Evolutionary conservation across 345 rosid species (phyloP).

Genomic region (Arabis alpina): DNA sequence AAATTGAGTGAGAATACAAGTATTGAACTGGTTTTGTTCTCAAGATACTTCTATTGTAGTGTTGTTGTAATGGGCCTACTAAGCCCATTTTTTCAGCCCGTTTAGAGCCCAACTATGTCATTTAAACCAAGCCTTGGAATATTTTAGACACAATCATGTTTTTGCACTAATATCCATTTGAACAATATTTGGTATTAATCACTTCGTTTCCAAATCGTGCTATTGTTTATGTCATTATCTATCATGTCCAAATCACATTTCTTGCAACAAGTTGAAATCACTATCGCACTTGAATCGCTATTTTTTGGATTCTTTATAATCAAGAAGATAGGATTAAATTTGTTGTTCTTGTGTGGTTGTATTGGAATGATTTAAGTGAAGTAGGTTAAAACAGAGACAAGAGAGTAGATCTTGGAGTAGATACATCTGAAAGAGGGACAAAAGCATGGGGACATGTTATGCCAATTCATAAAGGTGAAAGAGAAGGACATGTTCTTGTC

Average conservation of each 20-base stretch:
- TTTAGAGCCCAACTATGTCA: not conserved
- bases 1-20: slow-evolving; percentile 22
- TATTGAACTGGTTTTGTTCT: slow-evolving; percentile 13
- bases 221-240: too few species aligned
- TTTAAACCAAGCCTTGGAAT: not conserved
- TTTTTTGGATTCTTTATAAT: not conserved
- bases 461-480: slow-evolving; percentile 42
- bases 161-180: too few species aligned
- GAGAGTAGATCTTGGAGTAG: slow-evolving; percentile 39
- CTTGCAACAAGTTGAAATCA: not conserved
- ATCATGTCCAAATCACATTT: too few species aligned
- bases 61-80: not conserved
- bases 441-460: slow-evolving; percentile 43
- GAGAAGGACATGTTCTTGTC: slow-evolving; percentile 43
- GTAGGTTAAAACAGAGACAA: slow-evolving; percentile 28
- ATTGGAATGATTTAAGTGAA: slow-evolving; percentile 16
- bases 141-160: too few species aligned
- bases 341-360: not conserved
- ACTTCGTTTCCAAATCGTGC: too few species aligned
- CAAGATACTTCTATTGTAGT: not conserved
- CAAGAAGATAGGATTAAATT: not conserved
- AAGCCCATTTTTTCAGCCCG: not conserved
- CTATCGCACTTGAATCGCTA: too few species aligned
- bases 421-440: slow-evolving; percentile 42
- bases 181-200: too few species aligned